Evolutionary conservation across 2,329 filamentous ascomycete species (phyloP).

Genomic region (Fusarium staphyleae): DNA sequence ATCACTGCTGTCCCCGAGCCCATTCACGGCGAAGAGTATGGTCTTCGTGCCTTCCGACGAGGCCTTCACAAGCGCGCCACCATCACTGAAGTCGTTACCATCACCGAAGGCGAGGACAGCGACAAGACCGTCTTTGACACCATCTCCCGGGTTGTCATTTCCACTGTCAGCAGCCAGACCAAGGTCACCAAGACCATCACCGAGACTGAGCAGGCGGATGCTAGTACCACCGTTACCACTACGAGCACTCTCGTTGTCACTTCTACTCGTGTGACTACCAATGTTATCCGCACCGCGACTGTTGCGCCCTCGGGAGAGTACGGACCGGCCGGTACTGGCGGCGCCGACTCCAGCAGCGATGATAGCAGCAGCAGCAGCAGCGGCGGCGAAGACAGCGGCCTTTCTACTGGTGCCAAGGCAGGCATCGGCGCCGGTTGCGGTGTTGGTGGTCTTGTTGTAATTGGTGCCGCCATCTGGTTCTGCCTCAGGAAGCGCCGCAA

Average conservation of each 20-base stretch:
- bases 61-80: constrained; percentile 47
- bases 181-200: constrained; percentile 44
- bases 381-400: constrained; percentile 37
- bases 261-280: constrained; percentile 45
- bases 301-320: constrained; percentile 38
- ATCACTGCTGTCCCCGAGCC: constrained; percentile 26
- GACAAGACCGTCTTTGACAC: constrained; percentile 41
- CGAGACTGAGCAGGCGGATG: constrained; percentile 45
- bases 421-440: constrained; percentile 53
- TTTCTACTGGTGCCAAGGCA: constrained; percentile 53
- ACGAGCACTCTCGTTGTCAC: constrained; percentile 49
- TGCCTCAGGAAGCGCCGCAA: constrained; percentile 44
- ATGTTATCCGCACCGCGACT: constrained; percentile 41
- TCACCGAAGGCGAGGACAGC: constrained; percentile 39
- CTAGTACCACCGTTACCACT: constrained; percentile 48
- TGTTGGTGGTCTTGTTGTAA: constrained; percentile 46
- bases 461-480: constrained; percentile 43
- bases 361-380: constrained; percentile 19
- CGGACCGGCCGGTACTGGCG: constrained; percentile 27
- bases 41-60: constrained; percentile 30
- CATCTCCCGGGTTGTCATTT: constrained; percentile 44
- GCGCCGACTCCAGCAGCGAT: constrained; percentile 9
- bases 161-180: constrained; percentile 42
- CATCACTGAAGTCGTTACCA: constrained; percentile 44
- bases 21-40: constrained; percentile 23